Conservation (phyloP, 768 basidiomycete species). For the Mycena vulgaris region DNA sequence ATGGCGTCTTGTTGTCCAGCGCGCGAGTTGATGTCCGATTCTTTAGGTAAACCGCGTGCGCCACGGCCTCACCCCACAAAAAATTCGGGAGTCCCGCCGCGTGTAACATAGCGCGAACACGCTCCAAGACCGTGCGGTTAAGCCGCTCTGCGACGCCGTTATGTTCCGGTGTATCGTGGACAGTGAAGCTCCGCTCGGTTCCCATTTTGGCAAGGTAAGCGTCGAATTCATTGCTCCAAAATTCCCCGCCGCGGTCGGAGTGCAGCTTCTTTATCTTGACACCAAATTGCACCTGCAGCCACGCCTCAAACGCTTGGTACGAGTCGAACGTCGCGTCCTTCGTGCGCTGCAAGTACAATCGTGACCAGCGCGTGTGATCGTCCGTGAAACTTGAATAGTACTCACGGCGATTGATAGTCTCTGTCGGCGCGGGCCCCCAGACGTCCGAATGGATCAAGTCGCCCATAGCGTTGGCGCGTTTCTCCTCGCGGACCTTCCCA, state of each 20-base stretch:
- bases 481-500: conserved; percentile 41
- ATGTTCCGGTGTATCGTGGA: conserved; percentile 49
- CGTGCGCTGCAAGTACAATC: conserved; percentile 41
- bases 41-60: conserved; percentile 45
- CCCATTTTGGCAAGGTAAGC: conserved; percentile 39
- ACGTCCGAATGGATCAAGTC: conserved; percentile 53
- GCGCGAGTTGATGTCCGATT: conserved; percentile 46
- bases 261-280: conserved; percentile 46
- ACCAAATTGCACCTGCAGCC: conserved; percentile 44
- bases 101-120: conserved; percentile 49
- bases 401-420: conserved; percentile 33
- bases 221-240: conserved; percentile 41
- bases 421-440: conserved; percentile 52
- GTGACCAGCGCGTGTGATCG: conserved; percentile 46
- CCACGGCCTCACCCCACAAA: conserved; percentile 53
- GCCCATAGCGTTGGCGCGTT: conserved; percentile 41
- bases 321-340: conserved; percentile 48
- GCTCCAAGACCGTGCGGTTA: conserved; percentile 50
- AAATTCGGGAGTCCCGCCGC: conserved; percentile 44
- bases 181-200: conserved; percentile 39
- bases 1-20: conserved; percentile 41
- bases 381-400: conserved; percentile 56
- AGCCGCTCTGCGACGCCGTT: conserved; percentile 57
- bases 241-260: conserved; percentile 51
- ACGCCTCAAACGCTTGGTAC: conserved; percentile 45